These are phyloP conservation scores for Candida oleophila DNA, from an alignment of 805 yeast species.

Conservation along the genomic window DNA sequence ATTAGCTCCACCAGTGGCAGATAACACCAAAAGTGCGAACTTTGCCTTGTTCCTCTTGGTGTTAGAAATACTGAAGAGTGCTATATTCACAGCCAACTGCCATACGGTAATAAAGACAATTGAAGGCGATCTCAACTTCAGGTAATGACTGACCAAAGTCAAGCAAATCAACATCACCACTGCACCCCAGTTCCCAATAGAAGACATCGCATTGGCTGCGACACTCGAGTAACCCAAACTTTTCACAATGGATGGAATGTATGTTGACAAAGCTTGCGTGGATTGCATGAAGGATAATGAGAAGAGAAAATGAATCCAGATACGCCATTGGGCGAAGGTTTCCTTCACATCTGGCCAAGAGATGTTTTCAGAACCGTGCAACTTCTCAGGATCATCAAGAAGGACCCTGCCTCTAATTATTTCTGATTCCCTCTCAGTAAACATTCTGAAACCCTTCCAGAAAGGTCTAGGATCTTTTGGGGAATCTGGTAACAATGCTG, in stretches of 20 bases:
- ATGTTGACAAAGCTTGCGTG: slow-evolving; percentile 9
- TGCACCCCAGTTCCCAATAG: slow-evolving; percentile 11
- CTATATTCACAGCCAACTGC: background rate
- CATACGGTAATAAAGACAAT: slow-evolving; percentile 1
- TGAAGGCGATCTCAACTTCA: background rate
- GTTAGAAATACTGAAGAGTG: slow-evolving; percentile 1
- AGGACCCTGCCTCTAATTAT: slow-evolving; percentile 10
- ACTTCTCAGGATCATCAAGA: slow-evolving; percentile 14
- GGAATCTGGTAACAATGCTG: slow-evolving; percentile 5
- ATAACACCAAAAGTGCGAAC: background rate
- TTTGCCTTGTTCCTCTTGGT: background rate
- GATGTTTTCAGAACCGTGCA: slow-evolving; percentile 5
- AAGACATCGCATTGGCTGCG: slow-evolving; percentile 13
- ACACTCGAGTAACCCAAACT: slow-evolving; percentile 10
- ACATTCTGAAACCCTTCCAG: slow-evolving; percentile 3
- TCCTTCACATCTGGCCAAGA: slow-evolving; percentile 6
- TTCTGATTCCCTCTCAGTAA: slow-evolving; percentile 9
- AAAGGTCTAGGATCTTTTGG: slow-evolving; percentile 6
- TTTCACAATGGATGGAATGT: slow-evolving; percentile 12
- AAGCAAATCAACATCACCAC: slow-evolving; percentile 4
- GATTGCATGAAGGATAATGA: slow-evolving; percentile 7
- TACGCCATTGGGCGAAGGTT: slow-evolving; percentile 7
- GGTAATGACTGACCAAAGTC: background rate
- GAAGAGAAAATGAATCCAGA: slow-evolving; percentile 9
- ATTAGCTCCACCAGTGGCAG: background rate